Percentiles rank a stretch among this genome's conserved stretches.
phyloP scores from a whole-genome alignment of 805 yeast species.

The Lachancea waltii region DNA sequence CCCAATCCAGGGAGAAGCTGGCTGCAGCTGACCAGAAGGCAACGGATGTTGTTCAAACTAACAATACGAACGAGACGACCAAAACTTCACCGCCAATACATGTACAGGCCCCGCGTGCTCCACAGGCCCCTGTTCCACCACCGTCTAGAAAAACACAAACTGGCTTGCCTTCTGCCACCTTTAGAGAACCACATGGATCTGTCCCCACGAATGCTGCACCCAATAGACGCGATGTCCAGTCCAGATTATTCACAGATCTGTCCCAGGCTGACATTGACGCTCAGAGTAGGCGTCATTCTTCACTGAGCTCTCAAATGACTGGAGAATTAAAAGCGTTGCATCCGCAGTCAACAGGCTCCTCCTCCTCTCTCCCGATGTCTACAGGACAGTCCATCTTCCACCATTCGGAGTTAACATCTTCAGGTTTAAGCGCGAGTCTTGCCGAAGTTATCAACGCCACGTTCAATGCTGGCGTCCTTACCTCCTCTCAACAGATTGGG shows the following conservation, averaged over 20 bases:
- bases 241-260: conserved; percentile 42
- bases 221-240: conserved; percentile 37
- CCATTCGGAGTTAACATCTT: conserved; percentile 44
- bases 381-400: conserved; percentile 35
- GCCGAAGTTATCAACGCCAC: conserved; percentile 81
- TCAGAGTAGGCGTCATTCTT: conserved; percentile 15
- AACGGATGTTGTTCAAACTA: background rate
- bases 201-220: conserved; percentile 9
- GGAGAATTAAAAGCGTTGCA: conserved; percentile 32
- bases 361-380: conserved; percentile 19
- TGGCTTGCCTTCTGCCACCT: conserved; percentile 16
- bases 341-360: conserved; percentile 41
- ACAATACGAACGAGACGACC: conserved; percentile 4
- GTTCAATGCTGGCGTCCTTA: conserved; percentile 59
- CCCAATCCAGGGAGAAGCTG: conserved; percentile 24
- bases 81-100: conserved; percentile 19
- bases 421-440: conserved; percentile 75
- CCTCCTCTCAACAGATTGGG: conserved; percentile 63
- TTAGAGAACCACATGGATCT: conserved; percentile 9
- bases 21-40: conserved; percentile 3
- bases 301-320: conserved; percentile 25
- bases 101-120: conserved; percentile 33
- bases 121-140: conserved; percentile 48
- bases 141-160: conserved; percentile 46
- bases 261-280: conserved; percentile 32